A percentile compares a stretch with the other conserved stretches of the same genome.
Conservation (phyloP, 2,329 filamentous ascomycete genomes). For the Talaromyces albobiverticillius region DNA sequence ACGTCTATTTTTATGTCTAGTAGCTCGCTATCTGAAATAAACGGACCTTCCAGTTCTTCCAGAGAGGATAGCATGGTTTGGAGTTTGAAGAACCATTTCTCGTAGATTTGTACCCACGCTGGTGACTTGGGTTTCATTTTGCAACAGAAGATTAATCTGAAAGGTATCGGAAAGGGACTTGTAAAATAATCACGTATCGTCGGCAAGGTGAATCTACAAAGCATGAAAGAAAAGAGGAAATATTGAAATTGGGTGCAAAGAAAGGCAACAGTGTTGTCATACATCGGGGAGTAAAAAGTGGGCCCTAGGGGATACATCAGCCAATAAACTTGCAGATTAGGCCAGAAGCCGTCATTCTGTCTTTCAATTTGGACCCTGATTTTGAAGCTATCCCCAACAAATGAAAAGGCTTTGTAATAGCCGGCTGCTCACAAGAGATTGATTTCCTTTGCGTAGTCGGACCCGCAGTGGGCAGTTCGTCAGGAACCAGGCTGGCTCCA, state of each 20-base stretch:
- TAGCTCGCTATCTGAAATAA: neutral
- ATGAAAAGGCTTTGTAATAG: no score
- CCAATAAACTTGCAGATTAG: no score
- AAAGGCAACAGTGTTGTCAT: neutral
- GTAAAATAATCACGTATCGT: neutral
- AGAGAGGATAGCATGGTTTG: conserved; percentile 2
- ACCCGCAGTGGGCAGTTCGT: no score
- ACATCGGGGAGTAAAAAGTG: no score
- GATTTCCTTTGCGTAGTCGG: no score
- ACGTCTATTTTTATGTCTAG: neutral
- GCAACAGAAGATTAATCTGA: neutral
- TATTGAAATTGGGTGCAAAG: neutral
- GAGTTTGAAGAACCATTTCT: neutral
- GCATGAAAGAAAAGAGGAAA: neutral
- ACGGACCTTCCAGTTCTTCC: conserved; percentile 1
- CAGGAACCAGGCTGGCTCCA: no score
- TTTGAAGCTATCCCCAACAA: no score
- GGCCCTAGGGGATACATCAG: no score
- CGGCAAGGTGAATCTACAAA: neutral
- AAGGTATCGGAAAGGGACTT: neutral
- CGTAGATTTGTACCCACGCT: neutral
- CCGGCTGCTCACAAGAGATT: no score
- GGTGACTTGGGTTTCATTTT: neutral
- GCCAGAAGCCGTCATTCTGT: no score
- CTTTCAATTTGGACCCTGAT: no score